Evolutionary conservation across 805 yeast species (phyloP).

Genomic region (baker's yeast (Saccharomyces cerevisiae)): DNA sequence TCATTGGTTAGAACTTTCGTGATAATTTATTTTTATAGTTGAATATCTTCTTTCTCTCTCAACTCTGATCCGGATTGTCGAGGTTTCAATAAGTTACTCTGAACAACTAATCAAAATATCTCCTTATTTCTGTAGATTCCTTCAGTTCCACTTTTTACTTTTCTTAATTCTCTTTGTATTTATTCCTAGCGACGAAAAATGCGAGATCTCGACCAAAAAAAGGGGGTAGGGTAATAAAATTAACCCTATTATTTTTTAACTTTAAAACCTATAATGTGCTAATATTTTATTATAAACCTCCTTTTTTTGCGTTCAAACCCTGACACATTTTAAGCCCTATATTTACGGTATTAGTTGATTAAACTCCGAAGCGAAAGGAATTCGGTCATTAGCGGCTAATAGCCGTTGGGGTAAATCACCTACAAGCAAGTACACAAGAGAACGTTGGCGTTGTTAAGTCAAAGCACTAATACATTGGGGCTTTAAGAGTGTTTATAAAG

Average conservation of each 20-base stretch:
- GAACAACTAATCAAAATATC: background rate
- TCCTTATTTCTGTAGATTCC: background rate
- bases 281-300: background rate
- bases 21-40: background rate
- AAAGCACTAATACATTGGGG: background rate
- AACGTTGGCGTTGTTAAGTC: background rate
- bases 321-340: background rate
- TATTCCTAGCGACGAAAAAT: background rate
- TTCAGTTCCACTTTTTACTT: background rate
- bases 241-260: background rate
- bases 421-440: background rate
- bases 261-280: background rate
- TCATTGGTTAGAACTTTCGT: constrained; percentile 18
- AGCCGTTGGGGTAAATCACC: background rate
- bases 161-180: background rate
- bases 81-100: background rate
- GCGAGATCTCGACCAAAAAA: background rate
- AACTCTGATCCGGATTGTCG: background rate
- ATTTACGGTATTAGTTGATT: background rate
- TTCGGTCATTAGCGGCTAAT: background rate
- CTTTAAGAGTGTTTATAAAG: background rate
- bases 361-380: background rate
- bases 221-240: background rate
- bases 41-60: background rate
- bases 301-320: rapidly evolving